A percentile compares a stretch with the other conserved stretches of the same genome.
These are phyloP conservation scores for Lactifluus rugatus DNA, from an alignment of 768 basidiomycete genomes.

Conservation along the genomic window DNA sequence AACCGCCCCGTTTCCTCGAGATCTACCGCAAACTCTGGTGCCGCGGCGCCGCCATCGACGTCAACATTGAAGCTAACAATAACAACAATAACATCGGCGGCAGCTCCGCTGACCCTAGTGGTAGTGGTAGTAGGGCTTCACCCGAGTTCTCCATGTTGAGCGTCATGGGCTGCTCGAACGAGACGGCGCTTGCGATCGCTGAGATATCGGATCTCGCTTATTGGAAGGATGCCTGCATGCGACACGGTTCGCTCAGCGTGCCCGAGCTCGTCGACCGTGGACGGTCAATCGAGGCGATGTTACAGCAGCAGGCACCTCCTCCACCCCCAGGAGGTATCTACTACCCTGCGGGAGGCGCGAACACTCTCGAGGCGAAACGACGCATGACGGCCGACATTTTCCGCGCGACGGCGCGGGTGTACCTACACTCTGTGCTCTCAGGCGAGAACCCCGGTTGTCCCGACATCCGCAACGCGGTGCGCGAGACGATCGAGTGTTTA, in stretches of 20 bases:
- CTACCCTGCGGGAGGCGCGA: slow-evolving; percentile 2
- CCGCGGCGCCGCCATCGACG: slow-evolving; percentile 3
- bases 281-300: slow-evolving; percentile 37
- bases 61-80: neutral
- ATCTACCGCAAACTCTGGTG: slow-evolving; percentile 50
- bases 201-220: slow-evolving; percentile 54
- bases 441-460: slow-evolving; percentile 57
- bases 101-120: neutral
- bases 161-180: slow-evolving; percentile 80
- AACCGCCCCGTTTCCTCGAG: slow-evolving; percentile 45
- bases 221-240: slow-evolving; percentile 48
- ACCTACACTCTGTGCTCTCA: slow-evolving; percentile 68
- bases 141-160: slow-evolving; percentile 60
- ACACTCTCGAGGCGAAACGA: slow-evolving; percentile 26
- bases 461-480: slow-evolving; percentile 49
- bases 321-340: neutral
- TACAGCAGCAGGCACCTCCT: neutral
- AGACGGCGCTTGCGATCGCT: slow-evolving; percentile 68
- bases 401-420: slow-evolving; percentile 63
- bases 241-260: slow-evolving; percentile 42
- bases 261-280: slow-evolving; percentile 50
- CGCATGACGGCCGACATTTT: slow-evolving; percentile 42
- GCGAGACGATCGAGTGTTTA: slow-evolving; percentile 44
- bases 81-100: neutral
- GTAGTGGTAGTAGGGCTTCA: neutral